phyloP scores from a whole-genome alignment of 352 stramenopile species.

The Globisporangium orthogonon region DNA sequence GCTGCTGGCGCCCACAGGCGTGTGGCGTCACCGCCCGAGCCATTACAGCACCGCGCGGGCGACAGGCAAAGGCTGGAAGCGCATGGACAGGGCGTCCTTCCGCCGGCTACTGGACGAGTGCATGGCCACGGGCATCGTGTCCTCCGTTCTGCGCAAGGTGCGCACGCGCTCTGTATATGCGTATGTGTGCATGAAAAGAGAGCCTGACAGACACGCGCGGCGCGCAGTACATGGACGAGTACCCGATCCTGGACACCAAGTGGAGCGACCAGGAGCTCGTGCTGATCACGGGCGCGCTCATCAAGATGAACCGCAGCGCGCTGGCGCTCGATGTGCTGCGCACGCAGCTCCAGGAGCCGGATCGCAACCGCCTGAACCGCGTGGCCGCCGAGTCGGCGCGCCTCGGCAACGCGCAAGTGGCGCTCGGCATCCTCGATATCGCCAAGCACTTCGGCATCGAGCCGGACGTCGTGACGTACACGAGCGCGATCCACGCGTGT shows the following conservation, averaged over 20 bases:
- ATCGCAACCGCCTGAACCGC: slow-evolving; percentile 57
- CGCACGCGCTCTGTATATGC: neutral
- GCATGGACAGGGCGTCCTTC: slow-evolving; percentile 61
- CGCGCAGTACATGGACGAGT: slow-evolving; percentile 57
- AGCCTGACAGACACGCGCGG: neutral
- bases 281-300: slow-evolving; percentile 61
- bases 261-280: slow-evolving; percentile 75
- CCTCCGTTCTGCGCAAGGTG: slow-evolving; percentile 44
- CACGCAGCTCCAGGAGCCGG: slow-evolving; percentile 43
- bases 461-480: slow-evolving; percentile 73
- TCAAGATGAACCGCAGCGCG: slow-evolving; percentile 65
- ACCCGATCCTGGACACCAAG: slow-evolving; percentile 45
- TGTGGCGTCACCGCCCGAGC: slow-evolving; percentile 17
- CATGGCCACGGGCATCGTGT: slow-evolving; percentile 46
- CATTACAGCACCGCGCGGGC: slow-evolving; percentile 16
- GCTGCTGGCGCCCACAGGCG: neutral
- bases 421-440: slow-evolving; percentile 67
- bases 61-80: slow-evolving; percentile 31
- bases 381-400: slow-evolving; percentile 60
- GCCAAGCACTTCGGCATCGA: slow-evolving; percentile 54
- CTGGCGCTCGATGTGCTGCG: slow-evolving; percentile 49
- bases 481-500: slow-evolving; percentile 75
- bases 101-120: slow-evolving; percentile 49
- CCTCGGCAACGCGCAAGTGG: slow-evolving; percentile 56
- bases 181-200: neutral